Evolutionary conservation across 2,329 filamentous ascomycete species (phyloP), one percentile per base, ranked within the genome.

Genomic region (Pseudogymnoascus sp.): DNA sequence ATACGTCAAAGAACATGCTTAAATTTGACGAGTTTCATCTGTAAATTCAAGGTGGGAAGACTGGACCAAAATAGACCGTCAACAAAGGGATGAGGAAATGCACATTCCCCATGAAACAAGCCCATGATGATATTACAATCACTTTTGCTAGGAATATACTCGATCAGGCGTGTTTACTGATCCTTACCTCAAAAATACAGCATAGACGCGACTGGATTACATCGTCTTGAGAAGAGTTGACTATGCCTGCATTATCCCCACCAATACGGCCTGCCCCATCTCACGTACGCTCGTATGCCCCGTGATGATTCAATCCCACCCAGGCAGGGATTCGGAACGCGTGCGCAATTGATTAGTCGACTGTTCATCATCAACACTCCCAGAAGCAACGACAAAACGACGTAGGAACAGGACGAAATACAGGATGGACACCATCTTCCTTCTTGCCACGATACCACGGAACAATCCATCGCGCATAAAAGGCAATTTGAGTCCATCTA

Each of bases 1-100:
- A 51, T 51, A 51, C 26, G 45, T 29, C 45, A 51, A 29, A 51
- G 45, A 51, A 51, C 45, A 51, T 51, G 45, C 45, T 51, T 51
- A 29, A 51, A 51, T 51, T 51, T 29, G 45, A 51, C 45, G 14
- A 51, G 45, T 51, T 51, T 51, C 45, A 51, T 14, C 45, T 29
- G 23, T 23, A 51, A 51, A 51, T 51, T 7, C 23, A 23, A n/a
- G 45, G 18, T 31, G 29, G 29, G 29, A 31, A 31, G 40, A 42
- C 42, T 14, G 5, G 42, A 7, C 21, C 23, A 51, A 51, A 51
- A 51, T 51, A 51, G 23, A 51, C 21, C 23, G 2, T n/a, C 16
- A 14, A 16, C 23, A 29, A 29, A 29, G 14, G 23, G 12, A n/a
- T 29, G 45, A 29, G 6, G 12, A 29, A 29, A 29, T 47, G 5